These are phyloP conservation scores for Candida gigantensis DNA, from an alignment of 1,139 yeast species.

Conservation along the genomic window DNA sequence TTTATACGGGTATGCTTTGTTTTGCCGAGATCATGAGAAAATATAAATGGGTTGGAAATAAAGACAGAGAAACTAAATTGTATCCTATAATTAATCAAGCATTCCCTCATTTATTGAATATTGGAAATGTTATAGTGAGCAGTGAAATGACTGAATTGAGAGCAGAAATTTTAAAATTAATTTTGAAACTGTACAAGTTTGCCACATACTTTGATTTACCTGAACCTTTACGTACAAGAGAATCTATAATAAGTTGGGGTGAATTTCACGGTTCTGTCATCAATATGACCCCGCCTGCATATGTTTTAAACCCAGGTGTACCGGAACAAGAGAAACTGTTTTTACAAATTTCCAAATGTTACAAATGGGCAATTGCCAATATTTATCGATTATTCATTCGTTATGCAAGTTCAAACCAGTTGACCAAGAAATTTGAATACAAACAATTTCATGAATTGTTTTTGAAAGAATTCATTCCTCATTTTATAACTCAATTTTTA, in stretches of 20 bases:
- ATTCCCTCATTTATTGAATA: conserved; percentile 67
- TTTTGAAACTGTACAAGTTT: conserved; percentile 79
- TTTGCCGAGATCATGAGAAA: conserved; percentile 73
- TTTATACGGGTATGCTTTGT: conserved; percentile 77
- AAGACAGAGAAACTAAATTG: conserved; percentile 51
- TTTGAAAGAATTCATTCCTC: conserved; percentile 65
- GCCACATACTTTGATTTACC: conserved; percentile 83
- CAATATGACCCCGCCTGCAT: conserved; percentile 57
- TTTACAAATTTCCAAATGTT: conserved; percentile 59
- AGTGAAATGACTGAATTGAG: conserved; percentile 39
- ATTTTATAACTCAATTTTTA: conserved; percentile 63
- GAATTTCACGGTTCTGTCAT: conserved; percentile 72
- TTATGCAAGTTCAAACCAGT: conserved; percentile 54
- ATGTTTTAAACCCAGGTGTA: conserved; percentile 31
- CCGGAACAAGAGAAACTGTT: conserved; percentile 39
- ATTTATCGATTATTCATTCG: conserved; percentile 72
- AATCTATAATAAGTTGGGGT: conserved; percentile 69
- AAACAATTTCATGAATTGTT: conserved; percentile 51
- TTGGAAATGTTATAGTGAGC: conserved; percentile 61
- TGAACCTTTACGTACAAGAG: conserved; percentile 58
- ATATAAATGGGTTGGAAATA: conserved; percentile 75
- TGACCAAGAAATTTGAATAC: conserved; percentile 54
- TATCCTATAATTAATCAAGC: conserved; percentile 63
- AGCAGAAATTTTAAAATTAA: conserved; percentile 77
- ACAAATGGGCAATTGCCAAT: conserved; percentile 90